phyloP scores from a whole-genome alignment of 2,329 filamentous ascomycete species.

The Parastagonospora nodorum region DNA sequence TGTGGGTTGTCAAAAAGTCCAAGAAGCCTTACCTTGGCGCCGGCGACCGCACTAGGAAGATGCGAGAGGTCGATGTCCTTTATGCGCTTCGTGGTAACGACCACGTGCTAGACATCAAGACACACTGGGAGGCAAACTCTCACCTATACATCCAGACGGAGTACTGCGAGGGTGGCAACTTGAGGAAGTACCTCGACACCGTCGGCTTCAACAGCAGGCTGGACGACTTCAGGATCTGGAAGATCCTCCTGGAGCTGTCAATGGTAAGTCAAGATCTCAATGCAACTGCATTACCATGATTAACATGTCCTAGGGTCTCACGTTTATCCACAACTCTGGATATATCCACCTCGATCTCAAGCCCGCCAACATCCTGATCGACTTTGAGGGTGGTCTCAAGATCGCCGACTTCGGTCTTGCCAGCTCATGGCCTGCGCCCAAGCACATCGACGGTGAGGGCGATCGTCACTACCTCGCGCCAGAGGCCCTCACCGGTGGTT shows the following conservation, averaged over 20 bases:
- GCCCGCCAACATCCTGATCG: constrained; percentile 82
- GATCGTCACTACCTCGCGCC: constrained; percentile 96
- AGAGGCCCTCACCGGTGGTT: constrained; percentile 84
- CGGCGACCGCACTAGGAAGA: constrained; percentile 79
- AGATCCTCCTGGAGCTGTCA: constrained; percentile 86
- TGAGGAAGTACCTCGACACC: constrained; percentile 83
- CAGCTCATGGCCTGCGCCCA: constrained; percentile 74
- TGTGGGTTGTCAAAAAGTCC: constrained; percentile 94
- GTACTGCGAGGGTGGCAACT: constrained; percentile 90
- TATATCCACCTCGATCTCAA: constrained; percentile 88
- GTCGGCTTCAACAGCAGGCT: constrained; percentile 83
- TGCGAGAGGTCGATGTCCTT: constrained; percentile 82
- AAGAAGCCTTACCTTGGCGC: constrained; percentile 77
- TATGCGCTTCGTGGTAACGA: constrained; percentile 78
- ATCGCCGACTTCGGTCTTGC: constrained; percentile 89
- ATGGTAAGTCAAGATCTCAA: constrained; percentile 63
- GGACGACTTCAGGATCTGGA: constrained; percentile 98
- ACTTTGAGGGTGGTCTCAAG: constrained; percentile 79
- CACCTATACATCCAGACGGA: constrained; percentile 97
- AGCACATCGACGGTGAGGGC: constrained; percentile 84
- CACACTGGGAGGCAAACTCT: constrained; percentile 84
- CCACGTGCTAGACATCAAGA: constrained; percentile 81
- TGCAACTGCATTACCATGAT: constrained; percentile 5
- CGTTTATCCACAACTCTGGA: constrained; percentile 85
- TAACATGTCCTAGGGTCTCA: constrained; percentile 69